A percentile compares a stretch with the other conserved stretches of the same genome.
Evolutionary conservation across 768 basidiomycete genomes (phyloP).

Genomic region (Cystobasidium ongulense): DNA sequence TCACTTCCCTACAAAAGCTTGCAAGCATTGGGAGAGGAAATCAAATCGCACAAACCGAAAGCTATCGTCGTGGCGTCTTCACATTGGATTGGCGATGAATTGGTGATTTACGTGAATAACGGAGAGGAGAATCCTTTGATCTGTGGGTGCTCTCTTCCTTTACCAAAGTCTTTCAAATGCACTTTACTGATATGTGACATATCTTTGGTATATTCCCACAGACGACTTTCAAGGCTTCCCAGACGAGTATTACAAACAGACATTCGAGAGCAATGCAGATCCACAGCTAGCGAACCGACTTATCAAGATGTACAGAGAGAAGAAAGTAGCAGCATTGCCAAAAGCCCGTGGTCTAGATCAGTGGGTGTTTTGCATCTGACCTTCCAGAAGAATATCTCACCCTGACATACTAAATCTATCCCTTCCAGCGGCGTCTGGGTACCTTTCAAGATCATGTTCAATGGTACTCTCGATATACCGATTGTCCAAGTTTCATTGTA

Average conservation of each 20-base stretch:
- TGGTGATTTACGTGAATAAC: not conserved
- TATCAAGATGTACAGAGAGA: not conserved
- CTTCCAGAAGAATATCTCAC: not conserved
- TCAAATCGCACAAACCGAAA: constrained; percentile 5
- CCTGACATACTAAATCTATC: not conserved
- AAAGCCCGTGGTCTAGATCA: constrained; percentile 6
- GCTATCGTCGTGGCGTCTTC: constrained; percentile 23
- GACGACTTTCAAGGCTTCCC: not conserved
- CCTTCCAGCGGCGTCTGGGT: constrained; percentile 17
- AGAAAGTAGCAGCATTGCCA: not conserved
- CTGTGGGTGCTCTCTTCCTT: not conserved
- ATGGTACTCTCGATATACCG: constrained; percentile 11
- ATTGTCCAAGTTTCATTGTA: constrained; percentile 8
- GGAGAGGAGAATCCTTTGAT: not conserved
- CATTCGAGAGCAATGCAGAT: constrained; percentile 21
- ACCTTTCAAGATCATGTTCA: constrained; percentile 19
- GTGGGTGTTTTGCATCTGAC: not conserved
- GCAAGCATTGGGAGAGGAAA: constrained; percentile 12
- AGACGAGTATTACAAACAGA: constrained; percentile 8
- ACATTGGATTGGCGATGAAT: constrained; percentile 11
- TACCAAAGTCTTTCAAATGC: not conserved
- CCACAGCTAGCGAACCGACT: constrained; percentile 16
- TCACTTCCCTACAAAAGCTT: constrained; percentile 8
- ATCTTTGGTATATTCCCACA: not conserved
- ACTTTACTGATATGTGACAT: not conserved